Base-by-base conservation (phyloP, 225 moss, liverwort and hornwort species). In the Bryum argenteum region DNA sequence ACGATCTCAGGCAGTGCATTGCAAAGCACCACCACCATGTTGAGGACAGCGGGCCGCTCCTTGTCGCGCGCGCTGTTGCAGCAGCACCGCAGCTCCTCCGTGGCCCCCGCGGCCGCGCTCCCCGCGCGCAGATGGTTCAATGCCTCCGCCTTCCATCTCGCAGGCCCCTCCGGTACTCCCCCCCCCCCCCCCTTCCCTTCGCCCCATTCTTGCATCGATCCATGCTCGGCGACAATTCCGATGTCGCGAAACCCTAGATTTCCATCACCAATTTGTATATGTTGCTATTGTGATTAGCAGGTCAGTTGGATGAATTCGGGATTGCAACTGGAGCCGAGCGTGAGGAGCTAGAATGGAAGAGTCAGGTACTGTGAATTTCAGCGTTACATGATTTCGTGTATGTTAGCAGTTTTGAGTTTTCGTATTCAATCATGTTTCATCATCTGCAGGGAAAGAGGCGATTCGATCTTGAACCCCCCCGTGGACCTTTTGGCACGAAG, bases 401-500 rank as follows among this genome's bases (percentile, higher is more conserved):
- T n/a, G 68, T 65, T 24, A 17, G 9, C 10, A 14, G 23, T 48
- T 2, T 62, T 42, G 65, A 20, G 59, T 8, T 58, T 6, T 18
- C n/a, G 28, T 1, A 19, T 42, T 56, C 73, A 44, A 73, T 15
- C 54, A 9, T 66, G n/a, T 41, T 47, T 11, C 7, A 2, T 64
- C 8, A 62, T 76, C 1, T 86, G 37, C 86, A 86, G 89, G 89
- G 89, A 16, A 84, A 84, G 61, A 81, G 75, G 63, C 79, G 89
- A 55, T 89, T 89, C 54, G 86, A 89, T 47, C 77, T 89, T 11
- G 89, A 89, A 17, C 86, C 89, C 12, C 78, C 89, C 56, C 89
- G 89, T 43, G 89, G 89, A 21, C 86, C 89, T 58, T 86, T 89
- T 19, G 89, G 89, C 50, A 89, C 86, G 0, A 84, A 89, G 86